Evolutionary conservation across 2,329 filamentous ascomycete genomes (phyloP), one percentile per base, ranked within the genome.

Genomic region (Colletotrichum musicola): DNA sequence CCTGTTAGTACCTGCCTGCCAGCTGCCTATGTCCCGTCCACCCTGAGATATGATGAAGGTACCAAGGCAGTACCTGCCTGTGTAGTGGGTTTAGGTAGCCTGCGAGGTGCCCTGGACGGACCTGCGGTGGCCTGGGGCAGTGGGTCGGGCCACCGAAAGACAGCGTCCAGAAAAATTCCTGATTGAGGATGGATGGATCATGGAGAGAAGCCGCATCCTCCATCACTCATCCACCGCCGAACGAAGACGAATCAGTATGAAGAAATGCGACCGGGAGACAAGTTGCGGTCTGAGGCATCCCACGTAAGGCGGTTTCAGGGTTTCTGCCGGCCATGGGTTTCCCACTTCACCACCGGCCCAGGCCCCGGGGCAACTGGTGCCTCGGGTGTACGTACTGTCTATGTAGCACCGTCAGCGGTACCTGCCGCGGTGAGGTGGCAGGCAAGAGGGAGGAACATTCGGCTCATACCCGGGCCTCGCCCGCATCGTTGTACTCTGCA

Each of bases 221-320:
- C 20, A 5, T 22, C 46, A 18, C 46, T 49, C 44, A 56, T 63
- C 46, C 61, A 49, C 40, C 30, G 49, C 35, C 62, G 22, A 44
- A 49, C 47, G 10, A 46, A 47, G 25, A 62, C 53, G 40, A 63
- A 55, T 54, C 64, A 59, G 10, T 25, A 18, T 68, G 68, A 60
- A 61, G 60, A 51, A 68, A 68, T 57, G 44, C 42, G 46, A 61
- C 68, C 60, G 44, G 51, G 44, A 50, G 22, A 51, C 49, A 53
- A 70, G 44, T 70, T 70, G 68, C 68, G 68, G 68, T 70, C 68
- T 68, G 68, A 68, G 59, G 64, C 60, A 64, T 64, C 42, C 42
- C 60, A 22, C 25, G 46, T 35, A 35, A 35, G 30, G 27, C 56
- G 54, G 56, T 64, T 68, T 56, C 64, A 60, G 60, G 64, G 60